Base-by-base conservation (phyloP, 345 rosid genomes). In the Physaria fendleri region DNA sequence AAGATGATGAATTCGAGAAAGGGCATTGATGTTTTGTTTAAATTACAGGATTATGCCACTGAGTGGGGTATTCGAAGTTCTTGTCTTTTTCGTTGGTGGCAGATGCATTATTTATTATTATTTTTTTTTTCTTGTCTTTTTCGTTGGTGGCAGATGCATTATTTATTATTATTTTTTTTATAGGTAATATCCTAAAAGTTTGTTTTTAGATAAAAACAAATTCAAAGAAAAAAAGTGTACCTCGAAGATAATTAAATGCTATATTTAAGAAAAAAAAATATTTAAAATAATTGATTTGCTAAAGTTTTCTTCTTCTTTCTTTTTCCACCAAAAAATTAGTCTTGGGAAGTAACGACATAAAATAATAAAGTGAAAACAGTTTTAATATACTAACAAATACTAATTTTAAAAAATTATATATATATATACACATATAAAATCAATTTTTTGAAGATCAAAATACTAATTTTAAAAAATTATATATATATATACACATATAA, bases 61-160 rank as follows among this genome's bases (percentile, higher is more conserved):
- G 69, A 62, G 74, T 70, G 74, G 68, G 74, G 74, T 62, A 70
- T 59, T 56, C 69, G 69, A 62, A 70, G 64, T 54, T 70, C 62
- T 68, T 72, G 79, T 76, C 79, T 48, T 25, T n/a, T 69, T 73
- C 57, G 59, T 60, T 57, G 48, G 51, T 61, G 53, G 60, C 57
- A 71, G 61, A 56, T 34, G 48, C 60, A 44, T n/a, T n/a, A 47
- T 55, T 39, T 30, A 27, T 25, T 58, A 4, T 23, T 5, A 1
- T n/a, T 10, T 6, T 42, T 6, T 46, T 11, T 17, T 54, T 70
- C 62, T 68, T 72, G 79, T 76, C 79, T 48, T 25, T n/a, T 69
- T 73, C 57, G 59, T 60, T 57, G 48, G 51, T 61, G 53, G 60
- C 57, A 71, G 61, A 56, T 34, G 48, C 60, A 44, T n/a, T n/a